Base-by-base conservation (phyloP, 129 eudicot species). In the Pulicaria dysenterica region DNA sequence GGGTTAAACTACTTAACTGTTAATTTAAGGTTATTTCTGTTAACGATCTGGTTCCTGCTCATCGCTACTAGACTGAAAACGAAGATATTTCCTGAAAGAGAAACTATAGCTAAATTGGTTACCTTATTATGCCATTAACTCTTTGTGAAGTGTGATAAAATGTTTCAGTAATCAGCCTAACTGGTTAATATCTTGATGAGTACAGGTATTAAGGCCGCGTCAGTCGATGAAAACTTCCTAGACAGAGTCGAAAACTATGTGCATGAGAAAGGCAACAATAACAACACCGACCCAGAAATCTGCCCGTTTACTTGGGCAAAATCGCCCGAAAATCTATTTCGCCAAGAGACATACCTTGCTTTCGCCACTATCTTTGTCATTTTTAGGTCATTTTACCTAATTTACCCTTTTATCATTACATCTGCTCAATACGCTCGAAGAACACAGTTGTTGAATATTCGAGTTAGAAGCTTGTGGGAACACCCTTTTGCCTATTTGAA, bases 271-370 rank as follows among this genome's bases (percentile, higher is more conserved):
- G 65, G 39, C 41, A 15, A 69, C 36, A 61, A 53, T 59, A 75
- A 70, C 73, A 57, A 49, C 48, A 72, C n/a, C 34, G 81, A 75
- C 43, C 58, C 63, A 41, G 98, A 89, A 79, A 73, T 64, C 51
- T 92, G 98, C 64, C 98, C 98, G 42, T 92, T 92, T 66, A 69
- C 95, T 15, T 92, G 96, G 96, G 94, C 98, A 36, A 83, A 86
- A 72, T 92, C 95, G n/a, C 96, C 98, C 0, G 98, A 89, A 79
- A 89, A 89, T 64, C 38, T 89, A 70, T 78, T 92, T 51, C 78
- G 74, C 76, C 98, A 92, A 57, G 96, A 89, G 70, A 89, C 98
- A 6, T 92, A 89, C 44, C 78, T 92, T 58, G 85, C 91, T 6
- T 65, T 92, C 64, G 98, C 98, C 56, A 86, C 94, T 17, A 50